Evolutionary conservation across 495 filamentous ascomycete species (phyloP), one percentile per base, ranked within the genome.

Genomic region (Penicillium mononematosum): DNA sequence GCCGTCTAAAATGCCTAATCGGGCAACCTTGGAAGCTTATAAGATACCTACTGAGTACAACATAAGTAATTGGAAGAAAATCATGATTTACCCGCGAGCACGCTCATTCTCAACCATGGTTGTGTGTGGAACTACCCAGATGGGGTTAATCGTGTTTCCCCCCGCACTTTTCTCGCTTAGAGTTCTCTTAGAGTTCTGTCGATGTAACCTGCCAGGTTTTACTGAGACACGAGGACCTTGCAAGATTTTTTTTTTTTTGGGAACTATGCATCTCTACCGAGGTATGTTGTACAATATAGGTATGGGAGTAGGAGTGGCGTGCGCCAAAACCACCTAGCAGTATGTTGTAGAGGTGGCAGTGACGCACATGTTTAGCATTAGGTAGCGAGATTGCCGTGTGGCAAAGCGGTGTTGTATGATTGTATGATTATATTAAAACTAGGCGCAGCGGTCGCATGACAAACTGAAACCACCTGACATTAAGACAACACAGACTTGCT

Each of bases 131-230:
- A 49, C 34, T 24, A 8, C 7, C 27, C 7, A 29, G 27, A 29
- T 29, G 27, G 17, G 29, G 51, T 47, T 61, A 59, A 56, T 53
- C 49, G 59, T 43, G 38, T 49, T 45, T 22, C 46, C 42, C 62
- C 62, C 62, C 62, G 62, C 62, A 62, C 45, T 65, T 55, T 44
- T 5, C 49, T 46, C 36, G 52, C 41, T 54, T 54, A 20, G 1
- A 20, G 1, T n/a, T n/a, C n/a, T n/a, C 20, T 1, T 20, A 27
- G 14, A 39, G 27, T 34, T 19, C n/a, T 27, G 22, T 8, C 4
- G 32, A 54, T 46, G 52, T 53, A 53, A 53, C 51, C 20, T 53
- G 27, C 19, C 29, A n/a, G 29, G 1, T 7, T 45, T 11, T 38
- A 17, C 19, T 27, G 42, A 54, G 52, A 55, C 52, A 54, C 20